These are phyloP conservation scores for Gossypium sturtianum DNA, from an alignment of 345 rosid genomes.

Conservation along the genomic window DNA sequence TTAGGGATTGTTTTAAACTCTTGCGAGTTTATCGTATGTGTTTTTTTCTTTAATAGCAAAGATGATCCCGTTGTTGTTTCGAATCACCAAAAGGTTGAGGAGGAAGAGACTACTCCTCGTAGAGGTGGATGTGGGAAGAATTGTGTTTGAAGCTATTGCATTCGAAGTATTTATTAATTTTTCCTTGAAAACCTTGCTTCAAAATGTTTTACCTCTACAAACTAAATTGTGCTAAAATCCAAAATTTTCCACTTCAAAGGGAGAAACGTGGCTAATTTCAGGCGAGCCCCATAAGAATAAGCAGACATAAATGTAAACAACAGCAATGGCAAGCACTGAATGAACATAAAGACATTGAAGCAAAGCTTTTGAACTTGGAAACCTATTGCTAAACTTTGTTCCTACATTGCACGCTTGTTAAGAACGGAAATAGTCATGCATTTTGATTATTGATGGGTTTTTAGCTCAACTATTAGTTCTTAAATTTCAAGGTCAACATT, in stretches of 20 bases:
- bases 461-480: too few relatives aligned
- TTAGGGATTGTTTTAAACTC: too few relatives aligned
- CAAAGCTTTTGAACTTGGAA: slow-evolving; percentile 47
- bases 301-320: slow-evolving; percentile 89
- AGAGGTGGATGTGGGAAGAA: too few relatives aligned
- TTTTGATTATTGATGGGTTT: too few relatives aligned
- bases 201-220: background rate
- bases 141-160: too few relatives aligned
- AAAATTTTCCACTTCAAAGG: slow-evolving; percentile 74
- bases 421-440: background rate
- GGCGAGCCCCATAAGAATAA: slow-evolving; percentile 69
- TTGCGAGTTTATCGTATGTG: too few relatives aligned
- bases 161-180: too few relatives aligned
- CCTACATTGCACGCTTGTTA: slow-evolving; percentile 45
- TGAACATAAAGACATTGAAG: slow-evolving; percentile 71
- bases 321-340: slow-evolving; percentile 82
- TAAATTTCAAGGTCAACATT: too few relatives aligned
- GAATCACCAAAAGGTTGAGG: too few relatives aligned
- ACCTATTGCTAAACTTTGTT: slow-evolving; percentile 39
- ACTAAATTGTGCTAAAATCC: slow-evolving; percentile 63
- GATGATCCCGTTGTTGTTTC: too few relatives aligned
- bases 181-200: background rate
- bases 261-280: slow-evolving; percentile 46
- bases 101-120: too few relatives aligned
- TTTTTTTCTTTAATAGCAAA: too few relatives aligned